A percentile compares a stretch with the other conserved stretches of the same genome.
Evolutionary conservation across 768 basidiomycete species (phyloP).

Genomic region (Roridomyces roridus): DNA sequence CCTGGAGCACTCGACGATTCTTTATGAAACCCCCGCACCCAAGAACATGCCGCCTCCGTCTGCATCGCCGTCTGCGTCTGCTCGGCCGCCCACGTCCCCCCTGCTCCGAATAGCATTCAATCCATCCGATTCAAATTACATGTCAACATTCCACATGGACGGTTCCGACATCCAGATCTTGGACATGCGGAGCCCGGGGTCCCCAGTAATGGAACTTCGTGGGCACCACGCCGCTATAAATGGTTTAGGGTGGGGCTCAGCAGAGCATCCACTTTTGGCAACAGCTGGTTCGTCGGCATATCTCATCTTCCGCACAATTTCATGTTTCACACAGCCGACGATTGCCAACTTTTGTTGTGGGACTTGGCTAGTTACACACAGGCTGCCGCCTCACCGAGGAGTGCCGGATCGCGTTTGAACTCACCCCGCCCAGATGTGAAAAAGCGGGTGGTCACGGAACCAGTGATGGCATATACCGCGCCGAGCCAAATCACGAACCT

Average conservation of each 20-base stretch:
- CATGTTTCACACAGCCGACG: slow-evolving; percentile 67
- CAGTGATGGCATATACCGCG: slow-evolving; percentile 85
- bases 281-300: slow-evolving; percentile 72
- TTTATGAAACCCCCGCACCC: slow-evolving; percentile 91
- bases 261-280: slow-evolving; percentile 82
- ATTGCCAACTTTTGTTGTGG: slow-evolving; percentile 94
- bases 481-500: slow-evolving; percentile 80
- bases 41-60: slow-evolving; percentile 69
- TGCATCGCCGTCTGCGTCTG: slow-evolving; percentile 60
- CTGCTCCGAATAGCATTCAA: slow-evolving; percentile 90
- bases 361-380: slow-evolving; percentile 76
- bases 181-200: slow-evolving; percentile 96
- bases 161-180: slow-evolving; percentile 89
- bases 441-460: slow-evolving; percentile 75
- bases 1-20: slow-evolving; percentile 96
- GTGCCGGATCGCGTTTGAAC: slow-evolving; percentile 72
- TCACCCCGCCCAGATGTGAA: slow-evolving; percentile 85
- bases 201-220: slow-evolving; percentile 90
- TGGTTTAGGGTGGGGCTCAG: slow-evolving; percentile 89
- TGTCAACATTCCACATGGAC: slow-evolving; percentile 97
- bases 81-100: slow-evolving; percentile 79
- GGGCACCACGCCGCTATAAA: slow-evolving; percentile 86
- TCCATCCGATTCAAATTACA: slow-evolving; percentile 90
- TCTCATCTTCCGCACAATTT: neutral
- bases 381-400: slow-evolving; percentile 71